Conservation (phyloP, 73 alveolate species). For the Symbiodinium natans region DNA sequence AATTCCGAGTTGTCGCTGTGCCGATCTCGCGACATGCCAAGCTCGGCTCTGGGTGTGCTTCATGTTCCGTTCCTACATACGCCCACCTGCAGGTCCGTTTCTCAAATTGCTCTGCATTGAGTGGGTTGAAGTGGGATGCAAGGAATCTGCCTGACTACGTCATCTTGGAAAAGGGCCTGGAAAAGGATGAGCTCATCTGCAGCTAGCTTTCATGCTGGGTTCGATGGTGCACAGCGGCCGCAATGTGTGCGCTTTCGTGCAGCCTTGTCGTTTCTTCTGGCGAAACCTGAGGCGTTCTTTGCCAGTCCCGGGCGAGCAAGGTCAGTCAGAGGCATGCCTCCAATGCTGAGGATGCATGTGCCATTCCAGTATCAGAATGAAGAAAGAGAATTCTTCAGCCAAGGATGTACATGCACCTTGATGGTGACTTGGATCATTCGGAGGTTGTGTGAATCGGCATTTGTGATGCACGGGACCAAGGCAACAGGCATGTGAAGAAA, state of each 20-base stretch:
- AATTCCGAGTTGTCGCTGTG: no score
- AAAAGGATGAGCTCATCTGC: slow-evolving; percentile 19
- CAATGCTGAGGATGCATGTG: neutral
- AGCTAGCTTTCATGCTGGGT: neutral
- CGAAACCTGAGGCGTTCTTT: neutral
- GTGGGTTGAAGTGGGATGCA: no score
- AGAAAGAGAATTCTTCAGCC: neutral
- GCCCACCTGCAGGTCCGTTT: no score
- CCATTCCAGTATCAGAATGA: neutral
- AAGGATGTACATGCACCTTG: slow-evolving; percentile 24
- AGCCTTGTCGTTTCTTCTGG: neutral
- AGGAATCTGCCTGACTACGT: slow-evolving; percentile 61
- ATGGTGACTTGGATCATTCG: neutral
- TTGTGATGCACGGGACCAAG: neutral
- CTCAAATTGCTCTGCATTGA: no score
- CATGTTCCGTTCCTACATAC: no score
- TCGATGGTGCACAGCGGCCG: no score
- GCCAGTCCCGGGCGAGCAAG: neutral
- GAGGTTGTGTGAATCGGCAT: no score
- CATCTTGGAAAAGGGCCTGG: neutral
- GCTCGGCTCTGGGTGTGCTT: no score
- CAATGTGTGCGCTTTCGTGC: neutral
- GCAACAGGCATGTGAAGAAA: neutral
- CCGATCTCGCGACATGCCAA: no score
- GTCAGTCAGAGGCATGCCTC: neutral